Conservation (phyloP, 2,329 filamentous ascomycete species). For the Stachybotrys elegans region DNA sequence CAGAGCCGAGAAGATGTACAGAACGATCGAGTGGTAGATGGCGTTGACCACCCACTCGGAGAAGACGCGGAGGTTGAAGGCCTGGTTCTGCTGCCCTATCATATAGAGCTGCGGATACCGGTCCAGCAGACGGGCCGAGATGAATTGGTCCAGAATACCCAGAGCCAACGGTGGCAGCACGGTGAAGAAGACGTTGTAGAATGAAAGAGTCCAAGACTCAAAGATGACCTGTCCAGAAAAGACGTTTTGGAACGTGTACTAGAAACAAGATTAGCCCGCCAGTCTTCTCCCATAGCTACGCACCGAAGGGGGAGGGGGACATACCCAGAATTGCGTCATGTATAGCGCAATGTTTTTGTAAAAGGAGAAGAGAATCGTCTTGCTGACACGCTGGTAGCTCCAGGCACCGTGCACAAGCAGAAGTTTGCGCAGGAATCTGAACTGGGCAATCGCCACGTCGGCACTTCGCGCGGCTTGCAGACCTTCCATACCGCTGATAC, state of each 20-base stretch:
- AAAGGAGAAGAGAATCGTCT: constrained; percentile 96
- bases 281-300: not conserved
- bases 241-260: constrained; percentile 97
- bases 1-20: constrained; percentile 80
- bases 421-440: constrained; percentile 89
- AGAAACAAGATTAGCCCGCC: constrained; percentile 19
- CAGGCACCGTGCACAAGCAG: constrained; percentile 92
- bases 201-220: constrained; percentile 98
- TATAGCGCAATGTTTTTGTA: constrained; percentile 99
- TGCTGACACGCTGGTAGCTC: constrained; percentile 96
- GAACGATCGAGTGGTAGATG: constrained; percentile 88
- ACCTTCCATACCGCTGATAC: constrained; percentile 95
- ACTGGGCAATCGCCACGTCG: constrained; percentile 93
- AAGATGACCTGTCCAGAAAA: constrained; percentile 98
- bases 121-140: constrained; percentile 88
- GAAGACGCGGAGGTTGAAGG: constrained; percentile 92
- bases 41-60: constrained; percentile 90
- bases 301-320: constrained; percentile 23
- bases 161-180: constrained; percentile 88
- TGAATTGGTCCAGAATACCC: constrained; percentile 96
- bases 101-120: constrained; percentile 94
- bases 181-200: constrained; percentile 99
- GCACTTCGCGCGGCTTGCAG: constrained; percentile 93
- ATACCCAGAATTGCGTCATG: constrained; percentile 98
- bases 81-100: constrained; percentile 85